These are phyloP conservation scores for Cymbidium sinense DNA, from an alignment of 106 monocot species.

Conservation along the genomic window DNA sequence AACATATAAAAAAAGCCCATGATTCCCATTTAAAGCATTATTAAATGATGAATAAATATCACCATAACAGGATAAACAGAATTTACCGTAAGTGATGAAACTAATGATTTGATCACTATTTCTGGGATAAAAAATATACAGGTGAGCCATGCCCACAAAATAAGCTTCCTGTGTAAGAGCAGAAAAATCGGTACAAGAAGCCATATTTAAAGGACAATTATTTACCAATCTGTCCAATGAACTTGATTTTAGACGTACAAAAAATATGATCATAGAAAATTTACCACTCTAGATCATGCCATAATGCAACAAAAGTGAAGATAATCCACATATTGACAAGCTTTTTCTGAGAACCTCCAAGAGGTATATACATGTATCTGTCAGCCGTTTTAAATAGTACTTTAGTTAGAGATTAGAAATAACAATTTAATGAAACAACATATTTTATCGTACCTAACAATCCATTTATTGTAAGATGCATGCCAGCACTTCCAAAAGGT, in stretches of 20 bases:
- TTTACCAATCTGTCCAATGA: neutral
- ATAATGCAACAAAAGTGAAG: constrained; percentile 96
- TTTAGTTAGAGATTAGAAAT: neutral
- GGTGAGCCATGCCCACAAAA: constrained; percentile 98
- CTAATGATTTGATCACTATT: constrained; percentile 62
- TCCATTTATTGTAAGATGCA: constrained; percentile 97
- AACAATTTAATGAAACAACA: neutral
- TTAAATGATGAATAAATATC: neutral
- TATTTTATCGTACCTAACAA: constrained; percentile 62
- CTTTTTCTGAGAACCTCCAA: constrained; percentile 82
- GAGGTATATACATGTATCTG: constrained; percentile 97
- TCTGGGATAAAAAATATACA: constrained; percentile 91
- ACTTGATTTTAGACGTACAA: neutral
- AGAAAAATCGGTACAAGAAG: constrained; percentile 9
- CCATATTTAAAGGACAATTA: neutral
- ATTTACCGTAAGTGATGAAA: constrained; percentile 38
- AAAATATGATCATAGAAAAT: neutral
- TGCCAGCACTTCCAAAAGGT: constrained; percentile 99
- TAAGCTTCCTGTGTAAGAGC: constrained; percentile 65
- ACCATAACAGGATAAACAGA: neutral
- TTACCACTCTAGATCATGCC: constrained; percentile 99
- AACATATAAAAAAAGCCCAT: neutral
- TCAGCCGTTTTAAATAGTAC: neutral
- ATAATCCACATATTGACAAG: constrained; percentile 89
- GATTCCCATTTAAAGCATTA: neutral